phyloP scores from a whole-genome alignment of 2,329 filamentous ascomycete genomes.

The Ambrosiella xylebori region DNA sequence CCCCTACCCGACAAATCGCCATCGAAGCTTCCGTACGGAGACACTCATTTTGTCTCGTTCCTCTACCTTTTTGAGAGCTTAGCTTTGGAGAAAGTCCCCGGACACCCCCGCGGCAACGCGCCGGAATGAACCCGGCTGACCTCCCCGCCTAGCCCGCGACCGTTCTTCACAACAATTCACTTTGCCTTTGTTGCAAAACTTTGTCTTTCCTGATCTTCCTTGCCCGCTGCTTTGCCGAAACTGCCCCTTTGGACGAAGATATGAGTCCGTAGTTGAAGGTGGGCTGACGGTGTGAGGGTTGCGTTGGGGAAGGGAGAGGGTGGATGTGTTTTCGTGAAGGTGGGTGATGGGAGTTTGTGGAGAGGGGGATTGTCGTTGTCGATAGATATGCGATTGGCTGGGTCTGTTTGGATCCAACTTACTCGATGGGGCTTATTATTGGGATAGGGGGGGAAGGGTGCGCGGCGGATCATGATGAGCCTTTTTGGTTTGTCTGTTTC shows the following conservation, averaged over 20 bases:
- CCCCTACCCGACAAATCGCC: constrained; percentile 99
- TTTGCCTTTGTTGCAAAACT: not conserved
- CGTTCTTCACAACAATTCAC: not conserved
- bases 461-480: constrained; percentile 24
- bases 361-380: constrained; percentile 61
- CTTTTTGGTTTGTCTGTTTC: not conserved
- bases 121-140: constrained; percentile 53
- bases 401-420: constrained; percentile 30
- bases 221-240: no score
- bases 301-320: not conserved
- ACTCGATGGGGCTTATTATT: constrained; percentile 99
- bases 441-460: constrained; percentile 95
- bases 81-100: constrained; percentile 96
- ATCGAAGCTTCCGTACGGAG: constrained; percentile 96
- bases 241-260: constrained; percentile 51
- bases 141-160: constrained; percentile 19
- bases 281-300: constrained; percentile 3
- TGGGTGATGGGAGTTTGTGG: constrained; percentile 11
- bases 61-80: constrained; percentile 43
- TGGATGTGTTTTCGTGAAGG: not conserved
- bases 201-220: no score
- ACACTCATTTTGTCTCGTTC: constrained; percentile 17
- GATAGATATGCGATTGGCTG: constrained; percentile 98
- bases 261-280: constrained; percentile 49
- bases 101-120: constrained; percentile 93